Evolutionary conservation across 352 stramenopile genomes (phyloP).

Genomic region (Globisporangium paroecandrum): DNA sequence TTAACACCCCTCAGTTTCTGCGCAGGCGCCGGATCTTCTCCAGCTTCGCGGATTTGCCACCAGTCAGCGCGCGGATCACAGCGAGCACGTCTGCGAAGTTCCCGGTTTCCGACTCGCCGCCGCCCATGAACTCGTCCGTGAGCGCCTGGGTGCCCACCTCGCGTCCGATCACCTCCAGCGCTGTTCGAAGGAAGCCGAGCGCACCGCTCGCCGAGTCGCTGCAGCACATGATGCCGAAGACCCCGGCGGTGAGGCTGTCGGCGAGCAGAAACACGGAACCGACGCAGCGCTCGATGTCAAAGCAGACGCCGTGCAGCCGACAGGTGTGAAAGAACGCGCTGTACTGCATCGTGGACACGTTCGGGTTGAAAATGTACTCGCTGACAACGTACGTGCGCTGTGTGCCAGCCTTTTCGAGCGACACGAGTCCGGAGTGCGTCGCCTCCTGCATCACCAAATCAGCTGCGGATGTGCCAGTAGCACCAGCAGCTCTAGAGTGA

Average conservation of each 20-base stretch:
- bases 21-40: constrained; percentile 37
- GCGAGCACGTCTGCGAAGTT: constrained; percentile 68
- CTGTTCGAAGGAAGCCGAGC: constrained; percentile 55
- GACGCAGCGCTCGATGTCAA: constrained; percentile 68
- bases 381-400: constrained; percentile 61
- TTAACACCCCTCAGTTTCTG: constrained; percentile 10
- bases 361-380: constrained; percentile 78
- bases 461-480: neutral
- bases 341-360: constrained; percentile 76
- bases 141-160: constrained; percentile 49
- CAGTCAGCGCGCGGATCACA: constrained; percentile 40
- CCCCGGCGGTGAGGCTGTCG: constrained; percentile 77
- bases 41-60: constrained; percentile 38
- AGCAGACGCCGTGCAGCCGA: constrained; percentile 83
- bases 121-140: constrained; percentile 14
- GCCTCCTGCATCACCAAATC: constrained; percentile 30
- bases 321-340: constrained; percentile 87
- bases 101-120: constrained; percentile 18
- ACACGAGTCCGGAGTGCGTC: constrained; percentile 19
- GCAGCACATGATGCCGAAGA: constrained; percentile 69
- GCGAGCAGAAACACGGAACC: constrained; percentile 69
- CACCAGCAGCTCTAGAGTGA: too few relatives aligned
- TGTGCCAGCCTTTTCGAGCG: constrained; percentile 18
- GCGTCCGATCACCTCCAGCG: constrained; percentile 69
- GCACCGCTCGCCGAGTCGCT: constrained; percentile 48